Evolutionary conservation across 2,329 filamentous ascomycete genomes (phyloP).

Genomic region (Ustulina deusta): DNA sequence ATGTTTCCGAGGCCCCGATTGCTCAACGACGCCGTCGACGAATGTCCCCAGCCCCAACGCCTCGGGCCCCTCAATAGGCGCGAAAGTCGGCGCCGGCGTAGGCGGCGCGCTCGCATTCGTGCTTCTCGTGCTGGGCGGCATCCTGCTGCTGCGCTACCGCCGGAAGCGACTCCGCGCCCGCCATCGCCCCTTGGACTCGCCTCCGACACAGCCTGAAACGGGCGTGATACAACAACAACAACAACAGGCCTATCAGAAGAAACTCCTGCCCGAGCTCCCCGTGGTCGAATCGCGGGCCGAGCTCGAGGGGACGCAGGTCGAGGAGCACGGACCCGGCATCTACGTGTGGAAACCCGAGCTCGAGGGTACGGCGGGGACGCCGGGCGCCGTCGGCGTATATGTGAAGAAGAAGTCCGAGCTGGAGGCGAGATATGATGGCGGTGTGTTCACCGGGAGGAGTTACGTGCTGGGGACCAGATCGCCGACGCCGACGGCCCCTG

Average conservation of each 20-base stretch:
- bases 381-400: constrained; percentile 4
- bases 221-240: neutral
- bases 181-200: neutral
- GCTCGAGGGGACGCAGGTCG: constrained; percentile 15
- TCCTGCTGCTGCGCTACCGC: constrained; percentile 24
- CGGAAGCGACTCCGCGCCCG: constrained; percentile 7
- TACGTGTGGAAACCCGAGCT: constrained; percentile 33
- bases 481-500: neutral
- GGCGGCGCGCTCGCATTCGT: neutral
- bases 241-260: neutral
- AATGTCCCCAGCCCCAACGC: neutral
- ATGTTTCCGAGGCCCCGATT: neutral
- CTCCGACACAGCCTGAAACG: neutral
- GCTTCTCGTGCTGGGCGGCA: neutral
- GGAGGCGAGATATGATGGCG: constrained; percentile 1
- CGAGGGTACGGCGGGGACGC: constrained; percentile 20
- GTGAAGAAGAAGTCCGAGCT: constrained; percentile 27
- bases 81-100: constrained; percentile 1
- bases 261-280: neutral
- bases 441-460: neutral
- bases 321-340: constrained; percentile 19
- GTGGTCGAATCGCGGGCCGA: constrained; percentile 4
- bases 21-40: neutral
- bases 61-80: neutral
- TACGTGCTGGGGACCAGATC: neutral